These are phyloP conservation scores for Termitomyces sp. DNA, from an alignment of 768 basidiomycete genomes.

Conservation along the genomic window DNA sequence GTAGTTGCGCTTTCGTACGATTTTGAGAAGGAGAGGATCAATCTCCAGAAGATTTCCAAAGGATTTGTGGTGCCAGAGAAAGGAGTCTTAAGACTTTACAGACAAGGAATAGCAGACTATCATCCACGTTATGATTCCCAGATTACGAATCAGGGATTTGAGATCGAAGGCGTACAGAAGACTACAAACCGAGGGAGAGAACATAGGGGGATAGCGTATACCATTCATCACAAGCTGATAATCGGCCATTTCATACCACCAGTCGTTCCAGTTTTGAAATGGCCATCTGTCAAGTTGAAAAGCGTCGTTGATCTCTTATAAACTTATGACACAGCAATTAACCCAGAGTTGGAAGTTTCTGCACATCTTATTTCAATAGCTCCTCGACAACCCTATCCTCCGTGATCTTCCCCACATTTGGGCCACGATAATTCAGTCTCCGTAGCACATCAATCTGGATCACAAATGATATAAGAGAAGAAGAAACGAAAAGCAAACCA, in stretches of 20 bases:
- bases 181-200: not conserved
- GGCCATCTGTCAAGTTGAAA: not conserved
- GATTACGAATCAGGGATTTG: not conserved
- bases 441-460: conserved; percentile 81
- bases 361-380: conserved; percentile 51
- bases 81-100: not conserved
- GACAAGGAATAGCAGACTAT: not conserved
- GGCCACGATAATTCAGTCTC: conserved; percentile 81
- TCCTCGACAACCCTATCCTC: conserved; percentile 87
- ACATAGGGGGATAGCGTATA: not conserved
- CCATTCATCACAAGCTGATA: no score
- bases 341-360: not conserved
- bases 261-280: not conserved
- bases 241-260: no score
- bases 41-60: conserved; percentile 1
- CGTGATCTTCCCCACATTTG: conserved; percentile 71
- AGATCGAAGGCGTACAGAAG: not conserved
- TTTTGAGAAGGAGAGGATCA: no score
- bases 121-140: not conserved
- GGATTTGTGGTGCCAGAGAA: not conserved
- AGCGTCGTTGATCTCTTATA: not conserved
- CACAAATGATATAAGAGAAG: not conserved
- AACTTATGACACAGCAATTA: not conserved
- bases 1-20: no score
- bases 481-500: conserved; percentile 16